A percentile compares a stretch with the other conserved stretches of the same genome.
Evolutionary conservation across 345 rosid species (phyloP).

Genomic region (Cochlearia excelsa): DNA sequence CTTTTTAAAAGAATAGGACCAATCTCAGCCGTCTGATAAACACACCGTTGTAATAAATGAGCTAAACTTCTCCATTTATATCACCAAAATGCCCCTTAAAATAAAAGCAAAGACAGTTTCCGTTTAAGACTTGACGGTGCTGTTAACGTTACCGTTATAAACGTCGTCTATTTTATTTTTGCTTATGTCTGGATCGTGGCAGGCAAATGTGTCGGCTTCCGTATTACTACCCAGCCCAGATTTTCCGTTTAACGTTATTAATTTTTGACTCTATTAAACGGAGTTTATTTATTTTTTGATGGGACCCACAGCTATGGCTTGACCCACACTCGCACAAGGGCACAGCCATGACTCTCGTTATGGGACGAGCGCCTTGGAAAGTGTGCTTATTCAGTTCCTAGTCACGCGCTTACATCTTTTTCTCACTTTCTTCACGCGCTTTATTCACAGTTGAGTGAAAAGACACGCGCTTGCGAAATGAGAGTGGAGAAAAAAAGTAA

Average conservation of each 20-base stretch:
- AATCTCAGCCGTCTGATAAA: conserved; percentile 32
- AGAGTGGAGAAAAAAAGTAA: neutral
- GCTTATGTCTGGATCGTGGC: conserved; percentile 38
- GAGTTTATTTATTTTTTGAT: neutral
- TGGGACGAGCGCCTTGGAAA: conserved; percentile 27
- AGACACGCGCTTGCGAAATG: conserved; percentile 4
- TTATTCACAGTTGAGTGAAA: neutral
- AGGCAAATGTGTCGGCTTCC: conserved; percentile 43
- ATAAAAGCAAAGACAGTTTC: conserved; percentile 17
- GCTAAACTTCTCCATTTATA: neutral
- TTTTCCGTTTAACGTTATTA: neutral
- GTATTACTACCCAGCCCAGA: conserved; percentile 31
- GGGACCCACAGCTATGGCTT: conserved; percentile 31
- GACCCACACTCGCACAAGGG: conserved; percentile 35
- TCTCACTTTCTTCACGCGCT: conserved; percentile 3
- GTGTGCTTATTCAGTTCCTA: conserved; percentile 23
- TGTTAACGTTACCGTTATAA: conserved; percentile 8
- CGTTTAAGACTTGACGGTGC: conserved; percentile 32
- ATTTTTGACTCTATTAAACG: neutral
- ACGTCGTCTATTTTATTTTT: conserved; percentile 18
- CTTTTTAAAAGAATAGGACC: neutral
- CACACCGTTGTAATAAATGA: conserved; percentile 12
- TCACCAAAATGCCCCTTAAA: neutral
- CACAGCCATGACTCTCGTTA: conserved; percentile 30
- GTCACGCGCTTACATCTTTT: conserved; percentile 1